These are phyloP conservation scores for Alternaria sp. DNA, from an alignment of 2,329 filamentous ascomycete genomes.

Conservation along the genomic window DNA sequence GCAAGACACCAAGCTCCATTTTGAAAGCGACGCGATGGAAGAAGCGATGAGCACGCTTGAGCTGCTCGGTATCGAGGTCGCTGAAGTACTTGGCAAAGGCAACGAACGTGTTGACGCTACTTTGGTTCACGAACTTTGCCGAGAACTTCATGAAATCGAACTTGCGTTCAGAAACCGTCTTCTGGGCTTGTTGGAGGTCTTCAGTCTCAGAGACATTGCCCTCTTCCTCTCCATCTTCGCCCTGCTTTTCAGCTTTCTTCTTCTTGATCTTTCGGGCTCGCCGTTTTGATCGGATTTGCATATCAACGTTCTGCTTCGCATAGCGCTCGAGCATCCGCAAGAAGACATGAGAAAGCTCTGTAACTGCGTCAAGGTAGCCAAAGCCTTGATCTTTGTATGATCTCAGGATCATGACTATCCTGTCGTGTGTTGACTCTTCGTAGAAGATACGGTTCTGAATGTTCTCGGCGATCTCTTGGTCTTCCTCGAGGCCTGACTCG, in stretches of 20 bases:
- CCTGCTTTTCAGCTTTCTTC: slow-evolving; percentile 56
- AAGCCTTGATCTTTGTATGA: slow-evolving; percentile 95
- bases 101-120: slow-evolving; percentile 87
- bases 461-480: slow-evolving; percentile 97
- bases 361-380: slow-evolving; percentile 89
- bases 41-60: slow-evolving; percentile 92
- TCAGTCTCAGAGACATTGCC: slow-evolving; percentile 65
- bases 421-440: slow-evolving; percentile 91
- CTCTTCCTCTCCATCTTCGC: slow-evolving; percentile 61
- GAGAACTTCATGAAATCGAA: slow-evolving; percentile 92
- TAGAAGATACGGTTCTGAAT: slow-evolving; percentile 98
- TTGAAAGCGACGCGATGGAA: slow-evolving; percentile 96
- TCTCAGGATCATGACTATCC: slow-evolving; percentile 77
- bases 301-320: slow-evolving; percentile 90
- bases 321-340: slow-evolving; percentile 90
- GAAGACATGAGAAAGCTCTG: slow-evolving; percentile 90
- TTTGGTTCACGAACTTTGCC: slow-evolving; percentile 80
- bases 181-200: slow-evolving; percentile 73
- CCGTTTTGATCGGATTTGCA: slow-evolving; percentile 86
- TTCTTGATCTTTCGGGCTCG: slow-evolving; percentile 76
- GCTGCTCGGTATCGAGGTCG: slow-evolving; percentile 78
- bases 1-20: slow-evolving; percentile 84
- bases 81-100: slow-evolving; percentile 78
- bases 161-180: slow-evolving; percentile 79
- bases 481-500: slow-evolving; percentile 82